A percentile compares a stretch with the other conserved stretches of the same genome.
These are phyloP conservation scores for Pueraria montana DNA, from an alignment of 306 rosid species.

Conservation along the genomic window DNA sequence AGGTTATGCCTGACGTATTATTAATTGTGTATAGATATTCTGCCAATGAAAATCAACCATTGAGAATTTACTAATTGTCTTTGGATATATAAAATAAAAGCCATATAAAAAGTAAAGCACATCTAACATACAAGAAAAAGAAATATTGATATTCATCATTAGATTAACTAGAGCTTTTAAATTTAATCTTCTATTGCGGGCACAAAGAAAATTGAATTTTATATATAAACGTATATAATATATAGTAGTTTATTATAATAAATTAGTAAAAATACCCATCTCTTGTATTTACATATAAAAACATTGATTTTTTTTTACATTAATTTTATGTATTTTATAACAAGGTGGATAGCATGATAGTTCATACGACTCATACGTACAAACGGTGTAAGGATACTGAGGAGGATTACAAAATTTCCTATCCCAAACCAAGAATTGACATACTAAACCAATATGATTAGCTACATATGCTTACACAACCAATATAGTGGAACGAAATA, in stretches of 20 bases:
- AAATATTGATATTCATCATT: too few species aligned
- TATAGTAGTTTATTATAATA: neutral
- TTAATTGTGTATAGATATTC: too few species aligned
- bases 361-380: neutral
- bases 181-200: neutral
- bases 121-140: too few species aligned
- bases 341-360: neutral
- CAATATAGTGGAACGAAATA: neutral
- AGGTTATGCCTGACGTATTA: too few species aligned
- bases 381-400: neutral
- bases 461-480: neutral
- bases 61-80: too few species aligned
- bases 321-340: neutral
- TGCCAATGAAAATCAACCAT: too few species aligned
- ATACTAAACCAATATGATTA: conserved; percentile 6
- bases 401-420: neutral
- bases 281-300: neutral
- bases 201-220: neutral
- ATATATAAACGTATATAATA: neutral
- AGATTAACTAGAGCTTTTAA: too few species aligned
- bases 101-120: too few species aligned
- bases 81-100: too few species aligned
- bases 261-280: neutral
- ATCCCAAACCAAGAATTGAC: neutral
- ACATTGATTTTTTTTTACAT: neutral